Evolutionary conservation across 108 stramenopile species (phyloP).

Genomic region (Fistulifera pelliculosa): DNA sequence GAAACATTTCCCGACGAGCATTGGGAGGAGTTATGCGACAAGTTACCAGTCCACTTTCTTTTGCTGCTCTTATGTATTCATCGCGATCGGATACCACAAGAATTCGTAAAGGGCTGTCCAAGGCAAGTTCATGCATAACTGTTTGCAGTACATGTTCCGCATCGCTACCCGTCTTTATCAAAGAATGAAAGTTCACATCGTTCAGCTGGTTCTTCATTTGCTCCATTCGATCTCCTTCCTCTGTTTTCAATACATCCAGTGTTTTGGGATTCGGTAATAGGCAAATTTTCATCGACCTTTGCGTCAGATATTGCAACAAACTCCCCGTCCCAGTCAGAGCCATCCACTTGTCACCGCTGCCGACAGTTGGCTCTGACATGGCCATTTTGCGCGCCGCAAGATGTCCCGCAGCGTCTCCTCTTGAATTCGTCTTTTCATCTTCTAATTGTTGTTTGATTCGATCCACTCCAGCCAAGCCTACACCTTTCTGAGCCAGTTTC

Average conservation of each 20-base stretch:
- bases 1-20: conserved; percentile 56
- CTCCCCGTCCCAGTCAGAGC: conserved; percentile 62
- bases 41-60: conserved; percentile 62
- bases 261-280: conserved; percentile 45
- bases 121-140: conserved; percentile 22
- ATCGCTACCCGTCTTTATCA: conserved; percentile 9
- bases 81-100: conserved; percentile 73
- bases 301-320: conserved; percentile 48
- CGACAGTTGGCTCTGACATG: conserved; percentile 4
- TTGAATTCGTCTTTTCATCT: conserved; percentile 19
- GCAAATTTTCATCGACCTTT: conserved; percentile 63
- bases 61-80: conserved; percentile 58
- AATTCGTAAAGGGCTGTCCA: conserved; percentile 26
- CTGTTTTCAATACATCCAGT: conserved; percentile 10
- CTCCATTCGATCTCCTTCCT: conserved; percentile 34
- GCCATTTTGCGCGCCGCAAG: conserved; percentile 60
- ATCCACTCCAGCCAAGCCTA: conserved; percentile 58
- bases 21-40: conserved; percentile 55
- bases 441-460: conserved; percentile 55
- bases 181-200: conserved; percentile 25
- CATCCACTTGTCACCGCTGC: conserved; percentile 47
- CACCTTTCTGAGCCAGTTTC: conserved; percentile 39
- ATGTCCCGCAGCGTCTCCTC: conserved; percentile 66
- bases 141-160: conserved; percentile 8
- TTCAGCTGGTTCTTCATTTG: conserved; percentile 55